phyloP scores from a whole-genome alignment of 1,284 basidiomycete genomes.

The Fomitopsis palustris region DNA sequence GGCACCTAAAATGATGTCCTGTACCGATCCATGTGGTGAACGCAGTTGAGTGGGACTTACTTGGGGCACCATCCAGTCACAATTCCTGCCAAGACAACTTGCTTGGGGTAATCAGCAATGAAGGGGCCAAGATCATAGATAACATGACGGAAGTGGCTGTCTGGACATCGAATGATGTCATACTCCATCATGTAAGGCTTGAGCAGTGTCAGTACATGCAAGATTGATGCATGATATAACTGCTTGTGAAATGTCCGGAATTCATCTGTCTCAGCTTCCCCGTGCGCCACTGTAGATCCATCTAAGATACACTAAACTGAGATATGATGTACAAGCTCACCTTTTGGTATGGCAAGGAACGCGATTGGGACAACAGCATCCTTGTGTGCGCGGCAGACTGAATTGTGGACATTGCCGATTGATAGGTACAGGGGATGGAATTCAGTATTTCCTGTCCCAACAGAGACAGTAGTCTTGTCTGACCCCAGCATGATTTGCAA shows the following conservation, averaged over 20 bases:
- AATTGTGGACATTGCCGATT: constrained; percentile 16
- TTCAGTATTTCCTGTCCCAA: constrained; percentile 18
- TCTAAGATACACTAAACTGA: too few relatives aligned
- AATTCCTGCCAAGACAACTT: constrained; percentile 12
- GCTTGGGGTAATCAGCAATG: constrained; percentile 31
- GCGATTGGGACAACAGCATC: constrained; percentile 16
- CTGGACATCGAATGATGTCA: constrained; percentile 18
- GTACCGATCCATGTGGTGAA: too few relatives aligned
- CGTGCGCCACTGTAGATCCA: not conserved
- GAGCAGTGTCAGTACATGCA: constrained; percentile 13
- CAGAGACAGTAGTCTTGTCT: constrained; percentile 22
- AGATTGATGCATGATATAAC: too few relatives aligned
- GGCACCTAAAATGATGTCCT: too few relatives aligned
- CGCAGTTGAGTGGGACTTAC: constrained; percentile 13
- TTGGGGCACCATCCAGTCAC: constrained; percentile 19
- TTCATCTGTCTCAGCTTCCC: constrained; percentile 13
- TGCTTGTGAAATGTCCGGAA: not conserved
- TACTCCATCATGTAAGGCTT: constrained; percentile 18
- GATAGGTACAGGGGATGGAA: constrained; percentile 18
- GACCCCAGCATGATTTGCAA: constrained; percentile 21
- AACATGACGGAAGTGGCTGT: constrained; percentile 19
- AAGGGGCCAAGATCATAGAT: constrained; percentile 27
- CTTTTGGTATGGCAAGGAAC: constrained; percentile 24
- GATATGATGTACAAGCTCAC: constrained; percentile 12
- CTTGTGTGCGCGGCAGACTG: constrained; percentile 17